Conservation (phyloP, 306 rosid genomes). For the Glycine tomentella region DNA sequence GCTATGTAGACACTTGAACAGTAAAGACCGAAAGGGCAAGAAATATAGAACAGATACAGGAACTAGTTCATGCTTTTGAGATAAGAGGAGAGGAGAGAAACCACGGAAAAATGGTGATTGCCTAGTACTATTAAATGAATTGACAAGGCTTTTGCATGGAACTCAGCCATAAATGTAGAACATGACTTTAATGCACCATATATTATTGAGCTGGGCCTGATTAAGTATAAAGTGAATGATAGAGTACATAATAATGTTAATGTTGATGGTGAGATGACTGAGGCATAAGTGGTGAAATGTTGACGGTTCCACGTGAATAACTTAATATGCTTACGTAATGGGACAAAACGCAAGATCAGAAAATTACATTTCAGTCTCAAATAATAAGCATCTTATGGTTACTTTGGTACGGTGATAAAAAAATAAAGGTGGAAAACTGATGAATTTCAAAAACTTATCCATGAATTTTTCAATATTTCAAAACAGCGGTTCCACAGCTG, state of each 20-base stretch:
- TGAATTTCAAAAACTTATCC: background rate
- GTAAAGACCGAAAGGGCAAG: background rate
- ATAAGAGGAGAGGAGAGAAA: background rate
- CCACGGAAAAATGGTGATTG: no score
- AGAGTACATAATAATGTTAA: background rate
- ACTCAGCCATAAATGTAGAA: background rate
- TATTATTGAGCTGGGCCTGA: background rate
- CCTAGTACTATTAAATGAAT: background rate
- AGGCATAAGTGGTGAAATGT: background rate
- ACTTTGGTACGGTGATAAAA: background rate
- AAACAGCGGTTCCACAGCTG: background rate
- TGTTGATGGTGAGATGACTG: background rate
- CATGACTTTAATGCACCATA: background rate
- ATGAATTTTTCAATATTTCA: slow-evolving; percentile 4
- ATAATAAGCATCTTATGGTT: background rate
- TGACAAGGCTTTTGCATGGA: background rate
- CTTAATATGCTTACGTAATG: background rate
- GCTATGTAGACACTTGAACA: background rate
- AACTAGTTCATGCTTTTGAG: background rate
- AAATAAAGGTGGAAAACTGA: background rate
- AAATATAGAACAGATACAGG: background rate
- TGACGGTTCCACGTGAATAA: background rate
- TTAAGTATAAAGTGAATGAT: background rate
- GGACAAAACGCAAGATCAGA: background rate
- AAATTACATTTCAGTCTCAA: background rate